Percentiles rank a stretch among this genome's conserved stretches.
These are phyloP conservation scores for Cupressus sempervirens DNA, from an alignment of 75 land plant species.

Conservation along the genomic window DNA sequence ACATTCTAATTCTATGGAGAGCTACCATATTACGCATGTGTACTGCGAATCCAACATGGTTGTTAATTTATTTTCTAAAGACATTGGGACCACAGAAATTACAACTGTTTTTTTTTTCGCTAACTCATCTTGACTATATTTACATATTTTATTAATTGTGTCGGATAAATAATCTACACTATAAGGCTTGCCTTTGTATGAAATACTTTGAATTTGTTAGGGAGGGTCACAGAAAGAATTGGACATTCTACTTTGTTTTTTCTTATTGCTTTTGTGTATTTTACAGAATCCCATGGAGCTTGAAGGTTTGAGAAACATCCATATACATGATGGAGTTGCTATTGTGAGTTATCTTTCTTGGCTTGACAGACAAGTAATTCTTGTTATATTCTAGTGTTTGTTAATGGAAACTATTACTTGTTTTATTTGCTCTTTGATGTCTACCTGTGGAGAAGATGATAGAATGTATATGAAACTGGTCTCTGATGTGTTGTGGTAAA, in stretches of 20 bases:
- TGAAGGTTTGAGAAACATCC: conserved; percentile 83
- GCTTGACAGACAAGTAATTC: conserved; percentile 80
- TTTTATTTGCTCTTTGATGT: neutral
- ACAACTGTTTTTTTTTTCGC: neutral
- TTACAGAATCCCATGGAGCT: conserved; percentile 88
- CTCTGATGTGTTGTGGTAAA: neutral
- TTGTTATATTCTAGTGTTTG: neutral
- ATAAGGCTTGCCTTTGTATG: neutral
- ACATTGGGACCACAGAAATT: neutral
- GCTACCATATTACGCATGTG: too few relatives aligned
- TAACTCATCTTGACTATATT: neutral
- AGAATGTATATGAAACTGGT: neutral
- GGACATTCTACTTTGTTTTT: neutral
- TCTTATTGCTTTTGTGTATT: neutral
- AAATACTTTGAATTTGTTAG: neutral
- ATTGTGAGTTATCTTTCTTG: conserved; percentile 88
- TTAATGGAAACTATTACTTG: neutral
- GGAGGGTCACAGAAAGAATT: neutral
- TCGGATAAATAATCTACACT: neutral
- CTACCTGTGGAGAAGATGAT: neutral
- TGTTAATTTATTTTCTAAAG: neutral
- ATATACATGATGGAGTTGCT: conserved; percentile 97
- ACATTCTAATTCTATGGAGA: too few relatives aligned
- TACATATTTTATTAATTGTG: neutral
- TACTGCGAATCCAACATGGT: too few relatives aligned